A percentile compares a stretch with the other conserved stretches of the same genome.
These are phyloP conservation scores for Irpex sp. DNA, from an alignment of 1,284 basidiomycete genomes.

Conservation along the genomic window DNA sequence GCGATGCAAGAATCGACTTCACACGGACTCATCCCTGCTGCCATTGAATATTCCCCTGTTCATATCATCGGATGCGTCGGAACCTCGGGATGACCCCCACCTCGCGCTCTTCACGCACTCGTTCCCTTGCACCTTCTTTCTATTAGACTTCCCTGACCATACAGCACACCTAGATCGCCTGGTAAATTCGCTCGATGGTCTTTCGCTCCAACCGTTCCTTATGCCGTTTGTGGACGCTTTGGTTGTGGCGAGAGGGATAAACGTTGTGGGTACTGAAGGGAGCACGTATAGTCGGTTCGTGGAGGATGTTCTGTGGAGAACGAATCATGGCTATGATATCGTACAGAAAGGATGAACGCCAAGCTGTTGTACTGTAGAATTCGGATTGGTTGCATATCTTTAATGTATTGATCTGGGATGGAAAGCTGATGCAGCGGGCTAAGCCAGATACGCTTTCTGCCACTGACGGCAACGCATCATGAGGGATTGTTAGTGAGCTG, in stretches of 20 bases:
- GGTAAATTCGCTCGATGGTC: conserved; percentile 47
- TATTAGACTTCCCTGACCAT: conserved; percentile 45
- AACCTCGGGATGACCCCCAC: conserved; percentile 38
- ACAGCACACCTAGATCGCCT: conserved; percentile 35
- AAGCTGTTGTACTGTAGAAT: not conserved
- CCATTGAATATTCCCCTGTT: conserved; percentile 59
- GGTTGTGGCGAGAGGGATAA: conserved; percentile 50
- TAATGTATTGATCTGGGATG: no score
- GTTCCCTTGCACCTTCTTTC: conserved; percentile 69
- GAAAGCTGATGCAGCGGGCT: no score
- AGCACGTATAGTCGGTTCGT: conserved; percentile 74
- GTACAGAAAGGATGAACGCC: conserved; percentile 39
- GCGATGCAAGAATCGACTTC: conserved; percentile 30
- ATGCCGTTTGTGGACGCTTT: conserved; percentile 67
- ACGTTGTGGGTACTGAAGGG: conserved; percentile 59
- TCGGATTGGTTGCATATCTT: not conserved
- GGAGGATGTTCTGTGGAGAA: conserved; percentile 59
- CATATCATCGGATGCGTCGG: conserved; percentile 61
- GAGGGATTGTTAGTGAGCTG: no score
- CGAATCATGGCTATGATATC: conserved; percentile 48
- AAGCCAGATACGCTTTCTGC: no score
- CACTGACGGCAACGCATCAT: no score
- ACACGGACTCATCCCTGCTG: conserved; percentile 29
- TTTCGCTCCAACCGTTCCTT: conserved; percentile 44
- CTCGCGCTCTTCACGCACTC: conserved; percentile 45